These are phyloP conservation scores for Aspergillus spinulosporus DNA, from an alignment of 2,329 filamentous ascomycete genomes.

Conservation along the genomic window DNA sequence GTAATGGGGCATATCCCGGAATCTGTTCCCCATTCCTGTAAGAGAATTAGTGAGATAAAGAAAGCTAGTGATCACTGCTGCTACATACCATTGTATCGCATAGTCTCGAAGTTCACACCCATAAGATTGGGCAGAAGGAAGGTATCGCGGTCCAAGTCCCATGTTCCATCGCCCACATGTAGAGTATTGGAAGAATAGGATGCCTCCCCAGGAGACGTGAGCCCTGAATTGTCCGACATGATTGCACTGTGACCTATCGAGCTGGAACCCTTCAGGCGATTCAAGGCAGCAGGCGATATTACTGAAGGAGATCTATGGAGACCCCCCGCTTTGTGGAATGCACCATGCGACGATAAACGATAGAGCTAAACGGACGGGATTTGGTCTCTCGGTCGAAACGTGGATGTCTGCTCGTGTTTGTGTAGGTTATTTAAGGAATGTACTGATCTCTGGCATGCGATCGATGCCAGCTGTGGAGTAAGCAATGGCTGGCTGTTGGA, in stretches of 20 bases:
- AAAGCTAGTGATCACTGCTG: neutral
- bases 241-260: slow-evolving; percentile 13
- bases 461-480: slow-evolving; percentile 15
- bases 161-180: slow-evolving; percentile 66
- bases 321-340: slow-evolving; percentile 46
- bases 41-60: slow-evolving; percentile 16
- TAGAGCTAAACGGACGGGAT: slow-evolving; percentile 14
- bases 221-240: slow-evolving; percentile 39
- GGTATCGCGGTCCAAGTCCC: slow-evolving; percentile 61
- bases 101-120: slow-evolving; percentile 66
- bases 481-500: neutral
- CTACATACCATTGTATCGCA: slow-evolving; percentile 63
- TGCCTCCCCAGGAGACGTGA: slow-evolving; percentile 61
- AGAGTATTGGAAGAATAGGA: slow-evolving; percentile 62
- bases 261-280: slow-evolving; percentile 12
- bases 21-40: slow-evolving; percentile 66
- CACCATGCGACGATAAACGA: slow-evolving; percentile 40
- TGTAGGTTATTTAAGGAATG: slow-evolving; percentile 2
- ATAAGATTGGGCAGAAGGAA: slow-evolving; percentile 66
- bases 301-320: slow-evolving; percentile 46
- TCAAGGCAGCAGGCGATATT: slow-evolving; percentile 37
- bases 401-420: neutral
- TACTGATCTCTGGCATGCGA: slow-evolving; percentile 9
- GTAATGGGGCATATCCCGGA: slow-evolving; percentile 60
- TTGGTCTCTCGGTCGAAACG: slow-evolving; percentile 4